Base-by-base conservation (phyloP, 192 early-diverging fungal species). In the Endogone sp. region DNA sequence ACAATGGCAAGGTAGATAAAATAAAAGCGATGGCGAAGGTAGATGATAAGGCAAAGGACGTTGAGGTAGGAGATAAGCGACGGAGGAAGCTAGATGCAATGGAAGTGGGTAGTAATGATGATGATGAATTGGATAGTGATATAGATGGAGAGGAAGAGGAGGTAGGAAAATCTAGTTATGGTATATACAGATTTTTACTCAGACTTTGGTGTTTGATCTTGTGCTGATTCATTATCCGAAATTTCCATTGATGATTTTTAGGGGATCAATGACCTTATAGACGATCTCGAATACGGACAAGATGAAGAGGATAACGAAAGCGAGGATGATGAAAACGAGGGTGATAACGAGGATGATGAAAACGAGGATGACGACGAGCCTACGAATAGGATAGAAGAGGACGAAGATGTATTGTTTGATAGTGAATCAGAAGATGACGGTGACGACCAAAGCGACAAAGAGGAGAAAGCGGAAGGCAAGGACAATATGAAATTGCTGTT, bases 401-500 rank as follows among this genome's bases (percentile, higher is more conserved):
- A 75, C 29, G 26, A 70, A 3, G 66, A 69, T 29, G 71, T 64
- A 22, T 6, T 26, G 22, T 22, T 10, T 57, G 21, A 6, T 9
- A 31, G n/a, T 55, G 70, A 71, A 56, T 70, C 59, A 4, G 66
- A 74, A 4, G 66, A 74, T 2, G 24, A 22, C 37, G 82, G 70
- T 4, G 71, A 71, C 0, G 69, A 69, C 27, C 56, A 68, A n/a
- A n/a, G n/a, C 28, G 64, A 63, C 1, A 75, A 81, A 16, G 68
- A 56, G 23, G 75, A 82, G 11, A n/a, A 63, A 56, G 75, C 63
- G 26, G 57, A 59, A 22, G 31, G 56, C 55, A 30, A 59, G 8
- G 67, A 75, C 10, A 65, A 20, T 56, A 67, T 4, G 79, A 85
- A 16, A n/a, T n/a, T n/a, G n/a, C n/a, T n/a, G n/a, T n/a, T n/a